Evolutionary conservation across 1,139 yeast species (phyloP).

Genomic region (Yamadazyma epiphylla): DNA sequence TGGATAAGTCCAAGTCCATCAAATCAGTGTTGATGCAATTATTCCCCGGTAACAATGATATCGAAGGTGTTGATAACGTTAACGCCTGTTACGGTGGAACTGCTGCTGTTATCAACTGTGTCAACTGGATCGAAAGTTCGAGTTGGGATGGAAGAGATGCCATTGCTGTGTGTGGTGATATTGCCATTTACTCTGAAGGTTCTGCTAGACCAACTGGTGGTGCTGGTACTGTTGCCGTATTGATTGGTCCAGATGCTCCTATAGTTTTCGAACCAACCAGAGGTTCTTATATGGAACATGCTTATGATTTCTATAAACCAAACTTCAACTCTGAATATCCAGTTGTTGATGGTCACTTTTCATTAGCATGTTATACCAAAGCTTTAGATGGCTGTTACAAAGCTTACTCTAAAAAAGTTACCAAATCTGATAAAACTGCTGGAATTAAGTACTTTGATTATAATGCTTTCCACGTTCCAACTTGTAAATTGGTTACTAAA

Average conservation of each 20-base stretch:
- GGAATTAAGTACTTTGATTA: constrained; percentile 82
- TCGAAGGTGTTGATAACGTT: constrained; percentile 94
- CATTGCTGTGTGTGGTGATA: constrained; percentile 94
- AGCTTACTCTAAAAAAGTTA: constrained; percentile 76
- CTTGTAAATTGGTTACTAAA: constrained; percentile 91
- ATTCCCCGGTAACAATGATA: constrained; percentile 81
- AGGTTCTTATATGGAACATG: constrained; percentile 94
- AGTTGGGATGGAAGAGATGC: constrained; percentile 99
- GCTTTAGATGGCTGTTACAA: constrained; percentile 88
- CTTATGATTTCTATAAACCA: constrained; percentile 97
- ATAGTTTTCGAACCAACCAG: constrained; percentile 84
- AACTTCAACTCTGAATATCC: constrained; percentile 97
- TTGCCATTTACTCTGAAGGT: constrained; percentile 95
- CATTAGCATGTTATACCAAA: constrained; percentile 88
- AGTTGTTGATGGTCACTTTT: constrained; percentile 95
- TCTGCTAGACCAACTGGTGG: constrained; percentile 99
- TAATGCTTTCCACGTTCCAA: constrained; percentile 97
- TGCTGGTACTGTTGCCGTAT: constrained; percentile 93
- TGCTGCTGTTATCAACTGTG: constrained; percentile 85
- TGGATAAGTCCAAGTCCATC: constrained; percentile 96
- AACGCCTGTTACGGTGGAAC: constrained; percentile 99
- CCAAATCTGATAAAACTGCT: constrained; percentile 54
- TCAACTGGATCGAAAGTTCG: constrained; percentile 95
- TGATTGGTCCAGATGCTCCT: constrained; percentile 98
- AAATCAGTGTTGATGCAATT: constrained; percentile 95